Conservation (phyloP, 257 asterid genomes). For the Nicotiana knightiana region DNA sequence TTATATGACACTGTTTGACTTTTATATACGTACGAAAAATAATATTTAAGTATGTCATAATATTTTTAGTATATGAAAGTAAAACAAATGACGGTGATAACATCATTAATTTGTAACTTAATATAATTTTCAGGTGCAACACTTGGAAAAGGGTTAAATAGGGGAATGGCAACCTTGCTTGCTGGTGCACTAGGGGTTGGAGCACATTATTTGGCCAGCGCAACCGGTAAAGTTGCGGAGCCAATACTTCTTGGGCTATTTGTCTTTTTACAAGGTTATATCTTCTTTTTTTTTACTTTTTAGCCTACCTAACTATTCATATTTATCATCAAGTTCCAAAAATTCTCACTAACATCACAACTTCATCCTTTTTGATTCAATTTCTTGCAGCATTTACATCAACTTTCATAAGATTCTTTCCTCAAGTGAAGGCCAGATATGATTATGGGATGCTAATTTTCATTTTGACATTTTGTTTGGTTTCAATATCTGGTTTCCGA, state of each 20-base stretch:
- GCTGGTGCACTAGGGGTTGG: conserved; percentile 73
- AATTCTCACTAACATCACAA: neutral
- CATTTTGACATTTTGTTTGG: conserved; percentile 62
- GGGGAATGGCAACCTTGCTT: conserved; percentile 63
- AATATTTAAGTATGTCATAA: too few relatives aligned
- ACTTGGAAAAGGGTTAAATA: conserved; percentile 65
- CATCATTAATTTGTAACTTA: neutral
- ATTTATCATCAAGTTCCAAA: neutral
- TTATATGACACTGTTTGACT: neutral
- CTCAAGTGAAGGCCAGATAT: conserved; percentile 67
- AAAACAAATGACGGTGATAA: neutral
- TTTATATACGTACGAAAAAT: too few relatives aligned
- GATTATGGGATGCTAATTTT: conserved; percentile 71
- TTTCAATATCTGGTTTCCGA: conserved; percentile 57
- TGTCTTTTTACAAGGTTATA: conserved; percentile 66
- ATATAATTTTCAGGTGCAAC: conserved; percentile 50
- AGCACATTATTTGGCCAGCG: conserved; percentile 54
- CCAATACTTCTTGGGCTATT: conserved; percentile 57
- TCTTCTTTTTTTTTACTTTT: too few relatives aligned
- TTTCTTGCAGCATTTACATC: conserved; percentile 50
- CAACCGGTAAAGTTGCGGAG: conserved; percentile 48
- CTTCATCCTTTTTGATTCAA: neutral
- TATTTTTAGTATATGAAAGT: neutral
- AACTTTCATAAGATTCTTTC: conserved; percentile 66
- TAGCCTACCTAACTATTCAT: neutral